Evolutionary conservation across 2,329 filamentous ascomycete species (phyloP).

Genomic region (Colletotrichum sp.): DNA sequence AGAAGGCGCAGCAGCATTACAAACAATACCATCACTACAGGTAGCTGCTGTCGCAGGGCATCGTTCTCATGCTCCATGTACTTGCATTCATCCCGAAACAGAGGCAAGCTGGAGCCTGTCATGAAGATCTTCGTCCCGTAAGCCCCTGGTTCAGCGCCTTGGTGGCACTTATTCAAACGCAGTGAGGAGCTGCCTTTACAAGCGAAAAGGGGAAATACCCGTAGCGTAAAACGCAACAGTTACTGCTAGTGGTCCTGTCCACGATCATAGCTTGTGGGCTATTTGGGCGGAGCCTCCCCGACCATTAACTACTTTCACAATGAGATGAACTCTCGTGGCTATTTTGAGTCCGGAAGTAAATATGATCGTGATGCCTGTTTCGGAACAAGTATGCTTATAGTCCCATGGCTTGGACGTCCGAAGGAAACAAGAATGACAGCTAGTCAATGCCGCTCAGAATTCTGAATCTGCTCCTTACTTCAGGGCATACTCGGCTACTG

Average conservation of each 20-base stretch:
- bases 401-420: neutral
- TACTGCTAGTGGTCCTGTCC: neutral
- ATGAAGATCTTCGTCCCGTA: neutral
- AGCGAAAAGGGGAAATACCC: neutral
- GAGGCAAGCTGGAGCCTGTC: neutral
- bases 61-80: neutral
- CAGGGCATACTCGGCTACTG: neutral
- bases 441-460: neutral
- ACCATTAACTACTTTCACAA: neutral
- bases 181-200: neutral
- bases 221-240: neutral
- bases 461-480: accelerated
- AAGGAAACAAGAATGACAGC: neutral
- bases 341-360: neutral
- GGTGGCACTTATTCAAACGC: neutral
- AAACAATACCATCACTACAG: neutral
- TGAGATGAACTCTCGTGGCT: neutral
- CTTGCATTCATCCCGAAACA: neutral
- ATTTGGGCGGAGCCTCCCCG: neutral
- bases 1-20: neutral
- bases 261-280: neutral
- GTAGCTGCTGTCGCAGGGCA: neutral
- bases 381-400: neutral
- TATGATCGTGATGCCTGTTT: neutral
- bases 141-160: accelerated